Conservation (phyloP, 768 basidiomycete species). For the Mycena crocata region DNA sequence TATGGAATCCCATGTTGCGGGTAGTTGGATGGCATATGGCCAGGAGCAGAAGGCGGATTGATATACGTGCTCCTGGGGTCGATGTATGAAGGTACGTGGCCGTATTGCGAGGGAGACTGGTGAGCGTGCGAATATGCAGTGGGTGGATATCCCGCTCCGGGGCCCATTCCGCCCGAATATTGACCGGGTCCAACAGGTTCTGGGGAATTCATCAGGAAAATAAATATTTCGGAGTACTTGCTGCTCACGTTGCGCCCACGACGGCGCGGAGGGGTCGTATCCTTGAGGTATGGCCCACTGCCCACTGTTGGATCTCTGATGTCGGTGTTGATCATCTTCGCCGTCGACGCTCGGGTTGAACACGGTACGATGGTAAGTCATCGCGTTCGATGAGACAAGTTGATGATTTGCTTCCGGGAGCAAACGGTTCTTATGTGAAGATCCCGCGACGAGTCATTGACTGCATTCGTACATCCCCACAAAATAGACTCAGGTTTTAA, state of each 20-base stretch:
- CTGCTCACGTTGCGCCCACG: too few species aligned
- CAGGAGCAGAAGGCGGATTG: background rate
- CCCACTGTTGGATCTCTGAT: background rate
- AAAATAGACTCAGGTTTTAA: too few species aligned
- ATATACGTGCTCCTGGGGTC: background rate
- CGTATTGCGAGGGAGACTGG: background rate
- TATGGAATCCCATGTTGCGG: background rate
- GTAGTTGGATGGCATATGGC: background rate
- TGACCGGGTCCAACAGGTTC: too few species aligned
- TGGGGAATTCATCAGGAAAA: too few species aligned
- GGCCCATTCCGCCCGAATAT: too few species aligned
- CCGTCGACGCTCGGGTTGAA: background rate
- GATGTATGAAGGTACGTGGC: background rate
- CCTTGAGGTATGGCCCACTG: background rate
- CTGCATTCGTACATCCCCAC: background rate
- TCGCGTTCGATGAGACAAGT: too few species aligned
- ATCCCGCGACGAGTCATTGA: background rate
- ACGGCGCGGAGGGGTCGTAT: background rate
- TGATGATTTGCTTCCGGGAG: background rate
- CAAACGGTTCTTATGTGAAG: background rate
- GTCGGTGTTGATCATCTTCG: background rate
- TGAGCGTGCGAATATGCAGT: too few species aligned
- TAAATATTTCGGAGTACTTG: too few species aligned
- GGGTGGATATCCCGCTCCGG: too few species aligned
- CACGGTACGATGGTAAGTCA: background rate